Evolutionary conservation across 352 stramenopile species (phyloP).

Genomic region (Plasmopara muralis): DNA sequence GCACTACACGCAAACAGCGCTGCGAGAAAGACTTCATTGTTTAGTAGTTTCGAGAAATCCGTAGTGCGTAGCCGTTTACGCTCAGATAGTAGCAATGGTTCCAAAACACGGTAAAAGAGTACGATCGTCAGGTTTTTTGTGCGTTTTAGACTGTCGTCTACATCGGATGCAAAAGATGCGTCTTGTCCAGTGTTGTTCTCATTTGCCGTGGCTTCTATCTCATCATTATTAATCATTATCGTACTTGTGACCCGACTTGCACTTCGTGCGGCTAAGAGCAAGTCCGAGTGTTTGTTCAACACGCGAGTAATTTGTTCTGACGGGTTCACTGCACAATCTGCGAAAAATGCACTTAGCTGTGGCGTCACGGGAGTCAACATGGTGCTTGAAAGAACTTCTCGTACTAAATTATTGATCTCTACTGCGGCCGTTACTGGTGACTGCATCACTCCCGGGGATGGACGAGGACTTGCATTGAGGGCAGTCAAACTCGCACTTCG

Average conservation of each 20-base stretch:
- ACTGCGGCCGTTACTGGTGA: slow-evolving; percentile 75
- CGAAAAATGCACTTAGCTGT: slow-evolving; percentile 53
- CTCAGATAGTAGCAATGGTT: slow-evolving; percentile 66
- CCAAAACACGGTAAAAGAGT: slow-evolving; percentile 78
- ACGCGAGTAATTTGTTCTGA: slow-evolving; percentile 46
- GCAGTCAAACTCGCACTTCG: slow-evolving; percentile 9
- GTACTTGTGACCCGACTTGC: slow-evolving; percentile 10
- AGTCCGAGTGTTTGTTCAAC: slow-evolving; percentile 41
- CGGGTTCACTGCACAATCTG: slow-evolving; percentile 48
- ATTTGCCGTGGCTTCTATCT: slow-evolving; percentile 9
- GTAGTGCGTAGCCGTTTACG: slow-evolving; percentile 51
- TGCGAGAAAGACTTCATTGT: slow-evolving; percentile 73
- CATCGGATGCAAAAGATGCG: slow-evolving; percentile 24
- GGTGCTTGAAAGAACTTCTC: slow-evolving; percentile 43
- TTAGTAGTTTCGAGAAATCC: slow-evolving; percentile 75
- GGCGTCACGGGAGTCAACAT: slow-evolving; percentile 32
- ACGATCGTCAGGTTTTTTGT: slow-evolving; percentile 57
- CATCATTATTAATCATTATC: slow-evolving; percentile 16
- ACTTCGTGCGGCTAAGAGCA: slow-evolving; percentile 38
- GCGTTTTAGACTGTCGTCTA: slow-evolving; percentile 73
- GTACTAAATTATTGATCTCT: slow-evolving; percentile 79
- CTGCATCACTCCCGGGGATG: slow-evolving; percentile 43
- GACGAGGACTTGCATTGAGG: slow-evolving; percentile 20
- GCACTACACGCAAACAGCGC: slow-evolving; percentile 79
- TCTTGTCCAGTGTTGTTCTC: slow-evolving; percentile 18